Percentiles rank a stretch among this genome's conserved stretches.
Evolutionary conservation across 345 rosid genomes (phyloP).

Genomic region (Arabis hirsuta): DNA sequence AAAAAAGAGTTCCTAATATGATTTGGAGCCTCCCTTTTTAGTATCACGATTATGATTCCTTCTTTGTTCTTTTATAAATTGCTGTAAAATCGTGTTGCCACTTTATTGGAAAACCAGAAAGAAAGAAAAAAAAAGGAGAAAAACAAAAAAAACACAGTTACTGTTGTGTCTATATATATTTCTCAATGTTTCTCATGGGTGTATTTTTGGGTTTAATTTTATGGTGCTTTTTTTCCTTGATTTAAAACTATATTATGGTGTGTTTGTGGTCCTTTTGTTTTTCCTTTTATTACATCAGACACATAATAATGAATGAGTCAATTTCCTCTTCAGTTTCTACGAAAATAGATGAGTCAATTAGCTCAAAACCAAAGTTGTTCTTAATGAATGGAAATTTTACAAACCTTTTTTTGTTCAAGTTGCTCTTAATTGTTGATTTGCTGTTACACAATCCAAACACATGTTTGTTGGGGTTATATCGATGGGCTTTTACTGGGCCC

Average conservation of each 20-base stretch:
- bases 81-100: conserved; percentile 56
- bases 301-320: no score
- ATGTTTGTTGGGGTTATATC: neutral
- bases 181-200: conserved; percentile 35
- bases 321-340: no score
- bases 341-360: no score
- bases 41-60: conserved; percentile 49
- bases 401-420: no score
- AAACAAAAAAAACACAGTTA: conserved; percentile 25
- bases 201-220: conserved; percentile 14
- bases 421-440: neutral
- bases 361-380: no score
- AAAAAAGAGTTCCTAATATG: conserved; percentile 46
- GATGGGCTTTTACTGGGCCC: conserved; percentile 15
- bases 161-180: conserved; percentile 42
- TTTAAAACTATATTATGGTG: neutral
- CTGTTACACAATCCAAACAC: neutral
- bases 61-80: conserved; percentile 45
- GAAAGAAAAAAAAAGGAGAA: conserved; percentile 10
- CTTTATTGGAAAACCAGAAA: conserved; percentile 46
- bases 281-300: neutral
- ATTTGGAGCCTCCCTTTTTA: conserved; percentile 44
- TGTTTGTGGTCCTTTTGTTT: neutral
- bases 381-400: no score
- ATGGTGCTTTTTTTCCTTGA: conserved; percentile 5